These are phyloP conservation scores for Fusarium sp. DNA, from an alignment of 2,329 filamentous ascomycete species.

Conservation along the genomic window DNA sequence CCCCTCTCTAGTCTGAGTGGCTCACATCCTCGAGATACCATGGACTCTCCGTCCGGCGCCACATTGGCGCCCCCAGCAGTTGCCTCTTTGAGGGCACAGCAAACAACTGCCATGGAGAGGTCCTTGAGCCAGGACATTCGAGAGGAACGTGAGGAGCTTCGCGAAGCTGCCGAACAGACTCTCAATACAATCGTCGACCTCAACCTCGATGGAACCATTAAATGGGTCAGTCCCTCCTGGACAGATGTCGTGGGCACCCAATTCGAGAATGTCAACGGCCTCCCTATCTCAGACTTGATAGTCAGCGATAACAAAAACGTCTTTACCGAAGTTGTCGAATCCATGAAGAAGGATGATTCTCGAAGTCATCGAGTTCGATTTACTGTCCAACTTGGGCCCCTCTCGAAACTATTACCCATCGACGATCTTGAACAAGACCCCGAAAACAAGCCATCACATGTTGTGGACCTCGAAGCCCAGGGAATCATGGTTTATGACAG, in stretches of 20 bases:
- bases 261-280: constrained; percentile 78
- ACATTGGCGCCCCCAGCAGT: constrained; percentile 65
- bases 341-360: constrained; percentile 92
- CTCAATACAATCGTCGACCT: constrained; percentile 96
- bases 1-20: constrained; percentile 6
- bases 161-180: constrained; percentile 95
- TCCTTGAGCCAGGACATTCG: constrained; percentile 89
- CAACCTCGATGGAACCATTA: constrained; percentile 87
- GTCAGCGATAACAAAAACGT: constrained; percentile 80
- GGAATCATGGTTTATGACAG: constrained; percentile 98
- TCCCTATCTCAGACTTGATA: constrained; percentile 82
- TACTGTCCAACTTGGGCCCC: constrained; percentile 74
- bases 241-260: constrained; percentile 88
- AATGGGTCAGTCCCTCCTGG: constrained; percentile 98
- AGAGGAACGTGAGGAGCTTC: constrained; percentile 91
- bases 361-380: constrained; percentile 92
- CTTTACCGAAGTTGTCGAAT: constrained; percentile 86
- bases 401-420: constrained; percentile 71
- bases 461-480: constrained; percentile 89
- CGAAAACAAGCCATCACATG: constrained; percentile 53
- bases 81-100: constrained; percentile 62
- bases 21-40: constrained; percentile 25
- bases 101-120: constrained; percentile 67
- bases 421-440: constrained; percentile 55
- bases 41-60: constrained; percentile 56